These are phyloP conservation scores for Sergeia podlipaevii DNA, from an alignment of 208 protist species.

Conservation along the genomic window DNA sequence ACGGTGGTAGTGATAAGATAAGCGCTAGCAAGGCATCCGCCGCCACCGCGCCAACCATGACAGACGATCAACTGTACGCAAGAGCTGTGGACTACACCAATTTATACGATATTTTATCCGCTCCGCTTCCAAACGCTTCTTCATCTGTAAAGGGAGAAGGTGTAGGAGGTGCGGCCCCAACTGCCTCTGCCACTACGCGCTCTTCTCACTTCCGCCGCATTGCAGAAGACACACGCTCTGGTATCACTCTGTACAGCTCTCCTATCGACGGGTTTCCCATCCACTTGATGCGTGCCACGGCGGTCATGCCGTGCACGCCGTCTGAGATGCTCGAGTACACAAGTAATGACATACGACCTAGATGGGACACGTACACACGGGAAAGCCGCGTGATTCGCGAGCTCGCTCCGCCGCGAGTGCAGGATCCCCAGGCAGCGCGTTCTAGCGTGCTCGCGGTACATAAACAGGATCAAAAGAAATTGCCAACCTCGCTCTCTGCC, in stretches of 20 bases:
- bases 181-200: no score
- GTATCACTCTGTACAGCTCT: slow-evolving; percentile 50
- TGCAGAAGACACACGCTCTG: slow-evolving; percentile 27
- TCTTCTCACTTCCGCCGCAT: slow-evolving; percentile 35
- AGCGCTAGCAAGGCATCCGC: not conserved
- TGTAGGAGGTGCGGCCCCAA: not conserved
- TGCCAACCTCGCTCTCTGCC: not conserved
- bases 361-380: slow-evolving; percentile 59
- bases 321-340: slow-evolving; percentile 51
- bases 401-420: slow-evolving; percentile 14
- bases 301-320: slow-evolving; percentile 51
- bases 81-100: slow-evolving; percentile 47
- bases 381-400: slow-evolving; percentile 44
- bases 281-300: slow-evolving; percentile 70
- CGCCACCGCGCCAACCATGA: not conserved
- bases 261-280: slow-evolving; percentile 57
- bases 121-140: slow-evolving; percentile 4
- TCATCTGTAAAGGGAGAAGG: no score
- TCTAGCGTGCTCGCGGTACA: not conserved
- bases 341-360: slow-evolving; percentile 36
- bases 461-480: not conserved
- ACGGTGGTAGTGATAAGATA: not conserved
- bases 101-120: slow-evolving; percentile 33
- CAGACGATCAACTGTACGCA: slow-evolving; percentile 38
- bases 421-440: slow-evolving; percentile 1